A percentile compares a stretch with the other conserved stretches of the same genome.
Conservation (phyloP, 2,329 filamentous ascomycete genomes). For the Alternaria ethzedia region DNA sequence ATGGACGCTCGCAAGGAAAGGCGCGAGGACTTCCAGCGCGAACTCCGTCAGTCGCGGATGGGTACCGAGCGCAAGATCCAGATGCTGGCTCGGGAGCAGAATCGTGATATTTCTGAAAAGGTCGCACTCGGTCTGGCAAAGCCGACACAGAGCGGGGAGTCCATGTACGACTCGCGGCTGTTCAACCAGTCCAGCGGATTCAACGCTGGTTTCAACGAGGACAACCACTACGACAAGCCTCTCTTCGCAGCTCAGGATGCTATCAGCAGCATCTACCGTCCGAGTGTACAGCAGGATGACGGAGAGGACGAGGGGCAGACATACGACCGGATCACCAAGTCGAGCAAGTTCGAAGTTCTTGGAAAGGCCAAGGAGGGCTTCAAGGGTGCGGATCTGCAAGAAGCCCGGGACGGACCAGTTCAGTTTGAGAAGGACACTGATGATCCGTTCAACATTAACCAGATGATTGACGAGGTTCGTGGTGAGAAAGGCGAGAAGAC, state of each 20-base stretch:
- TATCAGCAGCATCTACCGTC: conserved; percentile 91
- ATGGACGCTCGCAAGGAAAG: conserved; percentile 79
- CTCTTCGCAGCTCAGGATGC: conserved; percentile 95
- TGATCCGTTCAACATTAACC: conserved; percentile 94
- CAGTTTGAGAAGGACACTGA: conserved; percentile 90
- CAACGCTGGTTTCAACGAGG: conserved; percentile 92
- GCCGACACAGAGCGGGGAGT: conserved; percentile 87
- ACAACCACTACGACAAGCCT: conserved; percentile 96
- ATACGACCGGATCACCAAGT: conserved; percentile 86
- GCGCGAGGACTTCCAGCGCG: conserved; percentile 82
- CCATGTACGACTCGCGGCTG: conserved; percentile 95
- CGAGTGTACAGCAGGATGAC: conserved; percentile 71
- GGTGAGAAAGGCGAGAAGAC: conserved; percentile 61
- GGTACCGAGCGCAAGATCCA: conserved; percentile 90
- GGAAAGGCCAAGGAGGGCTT: conserved; percentile 86
- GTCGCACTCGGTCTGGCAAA: conserved; percentile 93
- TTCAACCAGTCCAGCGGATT: conserved; percentile 96
- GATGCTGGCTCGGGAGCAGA: conserved; percentile 92
- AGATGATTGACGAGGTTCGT: conserved; percentile 83
- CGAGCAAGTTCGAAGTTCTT: conserved; percentile 84
- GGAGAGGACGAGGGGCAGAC: conserved; percentile 81
- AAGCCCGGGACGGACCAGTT: conserved; percentile 88
- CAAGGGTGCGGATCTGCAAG: conserved; percentile 81
- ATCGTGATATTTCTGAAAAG: conserved; percentile 96
- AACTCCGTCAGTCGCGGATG: conserved; percentile 93